Base-by-base conservation (phyloP, 2,329 filamentous ascomycete species). In the Xylaria sp. region DNA sequence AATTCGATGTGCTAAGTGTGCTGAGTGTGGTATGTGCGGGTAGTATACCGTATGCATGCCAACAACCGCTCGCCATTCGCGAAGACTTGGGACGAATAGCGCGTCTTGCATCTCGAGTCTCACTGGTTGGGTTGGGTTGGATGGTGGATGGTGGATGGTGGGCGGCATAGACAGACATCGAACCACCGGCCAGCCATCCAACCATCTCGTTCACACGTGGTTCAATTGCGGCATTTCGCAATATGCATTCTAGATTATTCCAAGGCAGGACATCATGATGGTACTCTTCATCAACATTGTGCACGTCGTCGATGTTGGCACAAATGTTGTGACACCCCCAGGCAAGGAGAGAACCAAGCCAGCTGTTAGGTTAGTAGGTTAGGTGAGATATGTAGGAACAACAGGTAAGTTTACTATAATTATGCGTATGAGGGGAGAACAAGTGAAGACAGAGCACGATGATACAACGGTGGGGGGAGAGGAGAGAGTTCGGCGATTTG, bases 171-270 rank as follows among this genome's bases (percentile, higher is more conserved):
- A 32, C 54, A 57, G 58, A 70, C 62, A 61, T 69, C 63, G 69
- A 67, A 71, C 69, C 66, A 69, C 66, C 58, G 39, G 55, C 67
- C 56, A 56, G 24, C 54, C 66, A 54, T 14, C 61, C 66, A 61
- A 53, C 66, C 63, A 58, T 54, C 19, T 27, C 11, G n/a, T 42
- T 42, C 65, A 65, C 65, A 68, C 63, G 69, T 71, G 66, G 63
- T 66, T 69, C 60, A 64, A 67, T 55, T 66, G 63, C 67, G 67
- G 69, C 57, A 69, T 64, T 69, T 67, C 59, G 53, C 63, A 53
- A 64, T 12, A 53, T 60, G 34, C 56, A 54, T 69, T 69, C 67
- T 51, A 61, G 64, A 69, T 53, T 61, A n/a, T 67, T 67, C 67
- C 45, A 57, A 54, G 24, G 17, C n/a, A 56, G 51, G 21, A 45